phyloP scores from a whole-genome alignment of 2,329 filamentous ascomycete species.

The Verticillium albo-atrum region DNA sequence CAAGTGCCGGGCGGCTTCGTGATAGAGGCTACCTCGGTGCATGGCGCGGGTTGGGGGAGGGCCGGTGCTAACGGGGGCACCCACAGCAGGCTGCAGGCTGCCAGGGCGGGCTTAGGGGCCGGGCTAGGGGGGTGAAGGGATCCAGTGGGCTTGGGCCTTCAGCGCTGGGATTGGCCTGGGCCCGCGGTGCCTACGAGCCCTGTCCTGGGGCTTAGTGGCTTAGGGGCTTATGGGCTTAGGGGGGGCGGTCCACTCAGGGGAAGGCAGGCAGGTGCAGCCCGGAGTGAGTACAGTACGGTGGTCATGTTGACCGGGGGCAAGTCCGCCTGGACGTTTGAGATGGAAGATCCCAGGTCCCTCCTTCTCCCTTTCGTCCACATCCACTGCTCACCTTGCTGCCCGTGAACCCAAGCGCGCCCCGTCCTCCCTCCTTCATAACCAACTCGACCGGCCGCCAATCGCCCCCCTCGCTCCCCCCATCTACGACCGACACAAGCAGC shows the following conservation, averaged over 20 bases:
- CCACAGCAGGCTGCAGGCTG: no score
- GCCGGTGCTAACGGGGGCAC: no score
- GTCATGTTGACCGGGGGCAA: neutral
- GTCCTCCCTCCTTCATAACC: neutral
- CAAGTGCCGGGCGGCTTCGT: no score
- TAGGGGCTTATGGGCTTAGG: no score
- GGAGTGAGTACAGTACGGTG: neutral
- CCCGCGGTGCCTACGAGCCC: neutral
- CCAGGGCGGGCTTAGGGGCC: no score
- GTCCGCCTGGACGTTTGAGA: neutral
- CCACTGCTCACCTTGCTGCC: neutral
- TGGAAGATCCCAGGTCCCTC: neutral
- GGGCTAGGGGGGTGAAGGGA: neutral
- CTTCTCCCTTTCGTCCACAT: neutral
- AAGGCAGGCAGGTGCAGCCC: neutral
- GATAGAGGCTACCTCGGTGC: no score
- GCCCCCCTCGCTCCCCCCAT: neutral
- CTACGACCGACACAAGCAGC: neutral
- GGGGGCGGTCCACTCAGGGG: no score
- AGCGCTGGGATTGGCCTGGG: neutral
- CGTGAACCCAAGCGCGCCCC: neutral
- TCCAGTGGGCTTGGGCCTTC: neutral
- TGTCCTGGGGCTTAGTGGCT: no score
- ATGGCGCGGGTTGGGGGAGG: no score
- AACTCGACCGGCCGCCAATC: neutral